phyloP scores from a whole-genome alignment of 805 yeast species.

The Grigorovia humatica region DNA sequence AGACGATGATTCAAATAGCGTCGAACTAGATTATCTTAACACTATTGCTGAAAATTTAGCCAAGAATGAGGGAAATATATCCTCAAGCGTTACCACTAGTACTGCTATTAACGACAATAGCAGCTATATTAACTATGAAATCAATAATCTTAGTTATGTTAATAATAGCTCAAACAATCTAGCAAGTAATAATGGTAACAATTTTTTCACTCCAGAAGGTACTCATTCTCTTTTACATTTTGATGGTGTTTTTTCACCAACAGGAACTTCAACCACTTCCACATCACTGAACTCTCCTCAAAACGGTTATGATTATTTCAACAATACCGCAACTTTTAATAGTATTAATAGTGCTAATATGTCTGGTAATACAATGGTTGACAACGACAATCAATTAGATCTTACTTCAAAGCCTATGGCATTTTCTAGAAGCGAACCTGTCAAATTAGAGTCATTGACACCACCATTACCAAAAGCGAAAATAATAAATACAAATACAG shows the following conservation, averaged over 20 bases:
- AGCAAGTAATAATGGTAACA: background rate
- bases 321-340: background rate
- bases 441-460: background rate
- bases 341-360: background rate
- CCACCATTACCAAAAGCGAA: background rate
- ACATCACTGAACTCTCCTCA: constrained; percentile 1
- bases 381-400: background rate
- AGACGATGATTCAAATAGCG: background rate
- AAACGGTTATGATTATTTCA: background rate
- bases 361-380: background rate
- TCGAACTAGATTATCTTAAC: background rate
- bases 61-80: background rate
- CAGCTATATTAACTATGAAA: background rate
- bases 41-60: background rate
- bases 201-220: background rate
- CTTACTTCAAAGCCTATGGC: background rate
- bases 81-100: background rate
- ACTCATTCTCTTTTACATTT: background rate
- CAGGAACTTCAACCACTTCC: background rate
- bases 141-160: background rate
- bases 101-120: background rate
- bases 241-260: background rate
- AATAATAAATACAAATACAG: background rate
- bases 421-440: background rate
- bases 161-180: background rate